Evolutionary conservation across 192 early-diverging fungal species (phyloP), one percentile per base, ranked within the genome.

Genomic region (Pilobolus umbonatus): DNA sequence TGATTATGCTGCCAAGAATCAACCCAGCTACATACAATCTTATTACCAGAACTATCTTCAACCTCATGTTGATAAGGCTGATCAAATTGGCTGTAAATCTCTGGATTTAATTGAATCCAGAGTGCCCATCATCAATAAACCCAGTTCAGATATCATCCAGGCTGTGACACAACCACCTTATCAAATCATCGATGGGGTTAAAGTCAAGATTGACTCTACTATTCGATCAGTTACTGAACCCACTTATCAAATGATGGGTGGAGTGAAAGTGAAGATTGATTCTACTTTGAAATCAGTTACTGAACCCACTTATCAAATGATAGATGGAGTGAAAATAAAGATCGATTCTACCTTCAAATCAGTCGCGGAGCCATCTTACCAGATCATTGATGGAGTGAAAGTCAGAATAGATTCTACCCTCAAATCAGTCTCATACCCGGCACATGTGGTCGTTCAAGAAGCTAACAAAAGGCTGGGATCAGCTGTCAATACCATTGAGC

Each of bases 51-150:
- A n/a, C 17, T 69, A 69, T 47, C 48, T 89, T 36, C 83, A 83
- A 60, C 70, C 73, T 39, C 85, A 85, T 29, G 63, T 88, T 25
- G 65, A 71, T 43, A 77, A 73, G 14, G 79, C 81, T 8, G 86
- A 90, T 57, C 60, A 76, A 10, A 68, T 85, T 22, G 86, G 83
- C 29, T 79, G 76, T 22, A 72, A 76, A 24, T 85, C 85, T 12
- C 73, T 90, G n/a, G 84, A 85, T 55, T 40, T 79, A 10, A 55
- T 90, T 31, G 84, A 87, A 56, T 62, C 57, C 3, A 73, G 64
- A 36, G 82, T 85, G 70, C 88, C 88, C 8, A 76, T 85, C 44
- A 74, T 88, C 31, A 77, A 65, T 28, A 69, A 80, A 62, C 79
- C 85, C 42, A 85, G 84, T 10, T 66, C 65, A 49, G 81, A 87